These are phyloP conservation scores for Pontederia crassipes DNA, from an alignment of 176 grass and related monocot genomes.

Conservation along the genomic window DNA sequence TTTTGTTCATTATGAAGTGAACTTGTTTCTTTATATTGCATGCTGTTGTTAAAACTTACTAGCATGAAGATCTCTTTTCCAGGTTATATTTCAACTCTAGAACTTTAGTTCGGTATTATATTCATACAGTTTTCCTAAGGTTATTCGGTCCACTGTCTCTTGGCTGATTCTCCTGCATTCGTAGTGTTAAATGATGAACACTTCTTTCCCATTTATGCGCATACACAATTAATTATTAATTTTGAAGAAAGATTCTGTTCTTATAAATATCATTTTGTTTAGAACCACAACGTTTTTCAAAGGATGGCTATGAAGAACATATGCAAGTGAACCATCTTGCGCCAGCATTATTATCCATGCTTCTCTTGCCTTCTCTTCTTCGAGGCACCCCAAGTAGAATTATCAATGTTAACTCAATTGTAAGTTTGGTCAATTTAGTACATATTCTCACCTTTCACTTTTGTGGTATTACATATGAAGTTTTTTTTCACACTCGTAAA, in stretches of 20 bases:
- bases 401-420: slow-evolving; percentile 90
- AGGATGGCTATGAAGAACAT: slow-evolving; percentile 89
- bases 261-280: slow-evolving; percentile 11
- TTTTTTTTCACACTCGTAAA: too few species aligned
- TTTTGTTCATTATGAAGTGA: too few species aligned
- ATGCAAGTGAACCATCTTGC: slow-evolving; percentile 99
- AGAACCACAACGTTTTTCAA: slow-evolving; percentile 82
- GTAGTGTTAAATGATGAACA: background rate
- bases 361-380: slow-evolving; percentile 94
- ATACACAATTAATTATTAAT: background rate
- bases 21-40: too few species aligned
- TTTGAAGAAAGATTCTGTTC: slow-evolving; percentile 1
- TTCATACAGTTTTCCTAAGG: too few species aligned
- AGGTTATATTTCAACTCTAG: too few species aligned
- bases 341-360: slow-evolving; percentile 64
- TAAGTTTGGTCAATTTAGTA: slow-evolving; percentile 30
- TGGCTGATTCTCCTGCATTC: too few species aligned
- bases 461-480: too few species aligned
- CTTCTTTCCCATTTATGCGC: background rate
- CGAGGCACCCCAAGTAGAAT: slow-evolving; percentile 89
- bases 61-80: too few species aligned
- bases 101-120: too few species aligned
- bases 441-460: background rate
- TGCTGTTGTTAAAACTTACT: too few species aligned
- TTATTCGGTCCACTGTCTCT: too few species aligned